Conservation (phyloP, 345 rosid species). For the Citrus reticulata region DNA sequence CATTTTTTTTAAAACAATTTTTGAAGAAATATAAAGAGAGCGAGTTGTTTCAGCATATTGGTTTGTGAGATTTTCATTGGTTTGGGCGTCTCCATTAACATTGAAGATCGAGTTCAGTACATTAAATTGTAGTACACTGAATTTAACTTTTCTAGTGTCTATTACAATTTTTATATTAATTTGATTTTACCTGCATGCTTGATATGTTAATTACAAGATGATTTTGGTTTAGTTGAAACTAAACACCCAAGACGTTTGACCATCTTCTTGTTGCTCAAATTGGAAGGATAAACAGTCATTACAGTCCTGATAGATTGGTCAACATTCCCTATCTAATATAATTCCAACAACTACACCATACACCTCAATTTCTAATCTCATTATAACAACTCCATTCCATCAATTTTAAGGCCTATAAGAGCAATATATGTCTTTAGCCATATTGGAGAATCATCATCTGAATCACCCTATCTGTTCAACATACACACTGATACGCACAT, state of each 20-base stretch:
- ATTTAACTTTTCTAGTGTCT: not conserved
- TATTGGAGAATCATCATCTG: not conserved
- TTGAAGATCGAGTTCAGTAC: not conserved
- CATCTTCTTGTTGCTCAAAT: not conserved
- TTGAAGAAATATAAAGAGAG: too few species aligned
- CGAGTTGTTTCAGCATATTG: too few species aligned
- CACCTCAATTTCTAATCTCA: not conserved
- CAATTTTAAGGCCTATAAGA: not conserved
- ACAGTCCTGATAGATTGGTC: not conserved
- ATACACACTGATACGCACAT: not conserved
- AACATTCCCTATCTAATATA: not conserved
- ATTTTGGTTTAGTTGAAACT: slow-evolving; percentile 12
- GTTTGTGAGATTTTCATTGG: too few species aligned
- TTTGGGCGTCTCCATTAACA: too few species aligned
- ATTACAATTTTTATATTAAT: too few species aligned
- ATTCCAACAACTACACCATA: slow-evolving; percentile 9
- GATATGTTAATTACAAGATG: not conserved
- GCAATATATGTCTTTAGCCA: not conserved
- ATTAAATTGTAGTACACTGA: too few species aligned
- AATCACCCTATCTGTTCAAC: not conserved
- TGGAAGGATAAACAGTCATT: too few species aligned
- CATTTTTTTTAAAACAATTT: too few species aligned
- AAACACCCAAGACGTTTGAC: not conserved
- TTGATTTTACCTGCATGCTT: not conserved
- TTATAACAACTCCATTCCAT: slow-evolving; percentile 16